Percentiles rank a stretch among this genome's conserved stretches.
These are phyloP conservation scores for Picochlorum sp. DNA, from an alignment of 139 green algal genomes.

Conservation along the genomic window DNA sequence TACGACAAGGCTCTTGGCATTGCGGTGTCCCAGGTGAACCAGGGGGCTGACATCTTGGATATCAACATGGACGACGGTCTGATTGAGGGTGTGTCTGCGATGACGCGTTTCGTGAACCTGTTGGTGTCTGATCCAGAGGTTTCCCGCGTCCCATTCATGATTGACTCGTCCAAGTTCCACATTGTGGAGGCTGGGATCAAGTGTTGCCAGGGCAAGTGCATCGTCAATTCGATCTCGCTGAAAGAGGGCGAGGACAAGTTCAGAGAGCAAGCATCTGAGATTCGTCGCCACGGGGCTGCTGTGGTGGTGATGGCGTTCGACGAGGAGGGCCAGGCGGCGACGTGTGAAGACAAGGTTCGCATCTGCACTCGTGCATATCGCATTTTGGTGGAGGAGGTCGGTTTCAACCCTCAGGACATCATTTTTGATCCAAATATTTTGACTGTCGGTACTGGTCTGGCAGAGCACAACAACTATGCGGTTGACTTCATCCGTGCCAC, in stretches of 20 bases:
- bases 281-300: slow-evolving; percentile 83
- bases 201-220: slow-evolving; percentile 93
- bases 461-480: slow-evolving; percentile 99
- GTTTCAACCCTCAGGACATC: slow-evolving; percentile 93
- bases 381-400: slow-evolving; percentile 92
- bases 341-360: slow-evolving; percentile 68
- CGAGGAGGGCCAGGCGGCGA: slow-evolving; percentile 79
- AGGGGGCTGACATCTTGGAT: too few relatives aligned
- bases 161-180: slow-evolving; percentile 13
- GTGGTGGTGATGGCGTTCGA: slow-evolving; percentile 99
- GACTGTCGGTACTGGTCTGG: slow-evolving; percentile 89
- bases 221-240: slow-evolving; percentile 96
- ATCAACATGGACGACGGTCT: too few relatives aligned
- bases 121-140: too few relatives aligned
- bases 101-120: too few relatives aligned
- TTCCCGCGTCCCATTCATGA: too few relatives aligned
- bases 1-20: slow-evolving; percentile 84
- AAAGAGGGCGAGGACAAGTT: slow-evolving; percentile 97
- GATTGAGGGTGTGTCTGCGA: too few relatives aligned
- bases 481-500: slow-evolving; percentile 96
- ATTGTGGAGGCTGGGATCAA: slow-evolving; percentile 97
- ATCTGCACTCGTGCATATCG: slow-evolving; percentile 92
- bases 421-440: slow-evolving; percentile 99
- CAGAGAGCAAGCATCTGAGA: slow-evolving; percentile 61
- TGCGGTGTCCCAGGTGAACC: slow-evolving; percentile 7